These are phyloP conservation scores for Castanopsis chinensis DNA, from an alignment of 306 rosid species.

Conservation along the genomic window DNA sequence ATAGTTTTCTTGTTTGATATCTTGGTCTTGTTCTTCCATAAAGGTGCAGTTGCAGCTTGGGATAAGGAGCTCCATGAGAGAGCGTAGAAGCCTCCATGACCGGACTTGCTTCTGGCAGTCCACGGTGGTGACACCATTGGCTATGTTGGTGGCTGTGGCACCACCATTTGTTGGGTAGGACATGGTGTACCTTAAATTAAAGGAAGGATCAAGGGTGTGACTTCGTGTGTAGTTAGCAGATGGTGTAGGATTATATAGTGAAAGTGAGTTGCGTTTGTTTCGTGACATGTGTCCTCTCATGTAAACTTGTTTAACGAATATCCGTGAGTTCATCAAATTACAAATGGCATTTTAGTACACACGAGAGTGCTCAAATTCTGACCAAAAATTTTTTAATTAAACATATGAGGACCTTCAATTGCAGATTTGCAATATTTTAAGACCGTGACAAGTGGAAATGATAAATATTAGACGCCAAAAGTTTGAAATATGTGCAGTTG, in stretches of 20 bases:
- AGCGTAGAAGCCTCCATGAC: constrained; percentile 87
- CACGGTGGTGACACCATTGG: constrained; percentile 50
- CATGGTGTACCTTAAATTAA: constrained; percentile 24
- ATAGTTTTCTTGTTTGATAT: constrained; percentile 9
- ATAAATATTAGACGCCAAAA: background rate
- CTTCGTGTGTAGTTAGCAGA: constrained; percentile 11
- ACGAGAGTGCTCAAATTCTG: background rate
- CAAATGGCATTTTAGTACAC: background rate
- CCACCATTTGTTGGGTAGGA: constrained; percentile 32
- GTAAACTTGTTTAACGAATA: background rate
- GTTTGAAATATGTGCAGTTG: background rate
- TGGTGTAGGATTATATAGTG: constrained; percentile 37
- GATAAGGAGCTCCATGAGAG: constrained; percentile 61
- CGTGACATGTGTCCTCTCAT: constrained; percentile 1
- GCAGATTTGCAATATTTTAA: background rate
- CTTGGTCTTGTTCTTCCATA: constrained; percentile 33
- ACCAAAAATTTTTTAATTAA: background rate
- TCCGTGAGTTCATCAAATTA: background rate
- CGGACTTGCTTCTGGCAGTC: constrained; percentile 95
- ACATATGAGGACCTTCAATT: background rate
- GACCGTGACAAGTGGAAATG: too few relatives aligned
- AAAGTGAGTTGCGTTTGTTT: background rate
- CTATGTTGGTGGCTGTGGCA: constrained; percentile 27
- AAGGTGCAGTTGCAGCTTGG: constrained; percentile 67
- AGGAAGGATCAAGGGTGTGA: background rate